Evolutionary conservation across 2,329 filamentous ascomycete genomes (phyloP).

Genomic region (Fusarium penzigii): DNA sequence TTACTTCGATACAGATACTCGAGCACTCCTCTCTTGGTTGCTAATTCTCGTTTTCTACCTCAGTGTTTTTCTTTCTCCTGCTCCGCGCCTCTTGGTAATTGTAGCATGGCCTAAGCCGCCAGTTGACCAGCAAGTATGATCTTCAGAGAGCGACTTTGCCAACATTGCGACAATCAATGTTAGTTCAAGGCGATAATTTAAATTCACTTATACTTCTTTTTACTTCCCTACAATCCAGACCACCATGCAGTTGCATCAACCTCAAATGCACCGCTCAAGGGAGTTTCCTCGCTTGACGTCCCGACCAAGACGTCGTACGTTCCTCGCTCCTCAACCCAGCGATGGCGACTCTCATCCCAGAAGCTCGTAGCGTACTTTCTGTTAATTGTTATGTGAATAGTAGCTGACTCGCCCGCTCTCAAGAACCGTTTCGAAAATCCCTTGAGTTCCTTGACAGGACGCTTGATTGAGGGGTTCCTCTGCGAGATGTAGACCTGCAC

Average conservation of each 20-base stretch:
- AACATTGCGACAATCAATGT: too few relatives aligned
- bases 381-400: not conserved
- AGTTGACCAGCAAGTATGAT: too few relatives aligned
- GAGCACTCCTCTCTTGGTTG: too few relatives aligned
- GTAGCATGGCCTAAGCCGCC: too few relatives aligned
- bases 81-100: too few relatives aligned
- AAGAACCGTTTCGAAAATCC: slow-evolving; percentile 1
- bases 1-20: too few relatives aligned
- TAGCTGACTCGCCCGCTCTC: not conserved
- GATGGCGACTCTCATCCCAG: slow-evolving; percentile 1
- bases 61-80: too few relatives aligned
- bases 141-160: too few relatives aligned
- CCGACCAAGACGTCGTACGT: not conserved
- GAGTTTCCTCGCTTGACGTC: not conserved
- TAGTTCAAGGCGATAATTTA: too few relatives aligned
- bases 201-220: too few relatives aligned
- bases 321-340: slow-evolving; percentile 1
- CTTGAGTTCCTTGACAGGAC: slow-evolving; percentile 3
- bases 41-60: too few relatives aligned
- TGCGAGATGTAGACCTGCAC: slow-evolving; percentile 6
- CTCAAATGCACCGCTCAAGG: not conserved
- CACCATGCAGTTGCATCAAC: not conserved
- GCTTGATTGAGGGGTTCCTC: slow-evolving; percentile 1
- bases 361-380: slow-evolving; percentile 2
- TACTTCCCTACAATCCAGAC: not conserved